Conservation (phyloP, 2,329 filamentous ascomycete species). For the Hansfordia pulvinata region DNA sequence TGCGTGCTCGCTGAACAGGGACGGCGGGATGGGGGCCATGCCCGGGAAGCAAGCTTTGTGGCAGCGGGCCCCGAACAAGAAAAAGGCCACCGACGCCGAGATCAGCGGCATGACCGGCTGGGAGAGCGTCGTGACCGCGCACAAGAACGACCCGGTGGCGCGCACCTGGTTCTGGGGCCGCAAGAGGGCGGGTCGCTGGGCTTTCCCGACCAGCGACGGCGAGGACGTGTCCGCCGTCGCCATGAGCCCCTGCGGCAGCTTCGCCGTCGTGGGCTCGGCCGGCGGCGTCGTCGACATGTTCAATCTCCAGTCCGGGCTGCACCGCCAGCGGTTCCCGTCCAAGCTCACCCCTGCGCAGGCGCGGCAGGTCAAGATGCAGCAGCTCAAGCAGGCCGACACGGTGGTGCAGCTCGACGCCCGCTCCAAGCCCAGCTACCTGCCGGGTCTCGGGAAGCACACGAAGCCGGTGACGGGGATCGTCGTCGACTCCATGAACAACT, state of each 20-base stretch:
- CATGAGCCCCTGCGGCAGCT: slow-evolving; percentile 85
- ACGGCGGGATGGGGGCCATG: slow-evolving; percentile 82
- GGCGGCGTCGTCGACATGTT: slow-evolving; percentile 84
- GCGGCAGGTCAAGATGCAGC: slow-evolving; percentile 57
- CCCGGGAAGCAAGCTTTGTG: slow-evolving; percentile 69
- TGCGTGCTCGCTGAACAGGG: slow-evolving; percentile 81
- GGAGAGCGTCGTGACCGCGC: slow-evolving; percentile 93
- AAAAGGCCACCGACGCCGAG: slow-evolving; percentile 52
- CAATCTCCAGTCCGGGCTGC: slow-evolving; percentile 86
- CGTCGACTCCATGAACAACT: slow-evolving; percentile 80
- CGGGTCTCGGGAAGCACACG: slow-evolving; percentile 59
- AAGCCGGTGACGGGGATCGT: slow-evolving; percentile 74
- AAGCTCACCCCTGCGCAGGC: slow-evolving; percentile 66
- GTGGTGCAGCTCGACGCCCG: slow-evolving; percentile 39
- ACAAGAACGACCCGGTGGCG: slow-evolving; percentile 70
- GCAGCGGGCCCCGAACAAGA: slow-evolving; percentile 60
- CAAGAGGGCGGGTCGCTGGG: slow-evolving; percentile 86
- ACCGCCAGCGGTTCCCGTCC: slow-evolving; percentile 79
- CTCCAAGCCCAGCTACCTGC: slow-evolving; percentile 25
- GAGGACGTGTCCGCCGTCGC: slow-evolving; percentile 76
- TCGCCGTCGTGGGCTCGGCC: slow-evolving; percentile 78
- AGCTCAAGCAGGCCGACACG: slow-evolving; percentile 43
- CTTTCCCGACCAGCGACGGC: slow-evolving; percentile 73
- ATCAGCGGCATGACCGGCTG: slow-evolving; percentile 73
- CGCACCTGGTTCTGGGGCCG: slow-evolving; percentile 98